Evolutionary conservation across 768 basidiomycete species (phyloP), one percentile per base, ranked within the genome.

Genomic region (Pholiota conissans): DNA sequence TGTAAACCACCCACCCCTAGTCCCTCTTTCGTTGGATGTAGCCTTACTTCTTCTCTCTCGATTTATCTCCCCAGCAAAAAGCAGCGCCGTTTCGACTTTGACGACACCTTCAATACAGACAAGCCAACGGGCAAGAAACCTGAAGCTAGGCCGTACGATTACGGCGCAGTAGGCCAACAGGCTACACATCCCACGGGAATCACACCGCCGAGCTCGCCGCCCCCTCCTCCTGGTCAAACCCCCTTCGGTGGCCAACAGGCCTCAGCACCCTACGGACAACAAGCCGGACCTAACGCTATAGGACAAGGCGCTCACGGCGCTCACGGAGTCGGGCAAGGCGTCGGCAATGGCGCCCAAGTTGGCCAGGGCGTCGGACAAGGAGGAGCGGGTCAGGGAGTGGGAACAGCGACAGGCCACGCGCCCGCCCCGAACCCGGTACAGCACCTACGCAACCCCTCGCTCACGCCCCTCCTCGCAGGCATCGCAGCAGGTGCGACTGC

Each of bases 141-240:
- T 37, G 69, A 71, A 27, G 76, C 79, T 47, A 84, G 82, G 65
- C 47, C 55, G 3, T 56, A 49, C 27, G 27, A 54, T 22, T 54
- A 54, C 20, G 53, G 53, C 11, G 24, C 46, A 37, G 46, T 54
- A 1, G 53, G 53, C 14, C 53, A 54, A 22, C 42, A 54, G 29
- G 34, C 73, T 62, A 24, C 63, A 26, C 63, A 62, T 37, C 46
- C 66, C 22, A 53, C 55, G 4, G 56, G 55, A 3, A 22, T 63
- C 10, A 56, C 66, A 54, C 63, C 73, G 18, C 69, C 74, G 49
- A 58, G 60, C 16, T 72, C 74, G 2, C 76, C 79, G 16, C 77
- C 73, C 14, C 63, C 71, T 47, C 71, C 70, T n/a, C n/a, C n/a
- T n/a, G n/a, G n/a, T 2, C 76, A 79, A 3, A 68, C 67, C 5